A percentile compares a stretch with the other conserved stretches of the same genome.
Evolutionary conservation across 345 rosid genomes (phyloP).

Genomic region (Erodium maritimum): DNA sequence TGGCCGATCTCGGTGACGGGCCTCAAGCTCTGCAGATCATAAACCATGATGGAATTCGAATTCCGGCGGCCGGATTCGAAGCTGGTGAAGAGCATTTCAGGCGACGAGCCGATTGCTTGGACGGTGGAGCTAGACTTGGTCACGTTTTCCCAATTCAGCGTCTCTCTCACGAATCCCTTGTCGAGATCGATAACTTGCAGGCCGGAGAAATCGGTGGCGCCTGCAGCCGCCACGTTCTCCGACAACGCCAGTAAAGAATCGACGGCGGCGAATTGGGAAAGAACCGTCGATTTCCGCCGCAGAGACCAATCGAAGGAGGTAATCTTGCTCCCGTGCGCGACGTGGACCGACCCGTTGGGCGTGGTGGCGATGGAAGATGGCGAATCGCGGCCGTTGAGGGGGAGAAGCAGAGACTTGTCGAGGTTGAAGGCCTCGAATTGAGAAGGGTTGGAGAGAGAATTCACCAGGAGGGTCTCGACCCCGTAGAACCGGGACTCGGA

Average conservation of each 20-base stretch:
- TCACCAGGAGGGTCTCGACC: conserved; percentile 42
- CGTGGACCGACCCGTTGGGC: conserved; percentile 54
- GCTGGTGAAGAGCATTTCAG: conserved; percentile 55
- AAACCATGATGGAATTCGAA: conserved; percentile 73
- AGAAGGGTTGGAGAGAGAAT: conserved; percentile 46
- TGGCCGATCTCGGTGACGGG: conserved; percentile 69
- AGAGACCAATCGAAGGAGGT: conserved; percentile 88
- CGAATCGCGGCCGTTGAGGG: conserved; percentile 59
- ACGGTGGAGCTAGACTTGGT: conserved; percentile 66
- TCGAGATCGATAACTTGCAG: conserved; percentile 65
- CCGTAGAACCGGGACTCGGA: conserved; percentile 72
- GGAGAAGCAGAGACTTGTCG: conserved; percentile 38
- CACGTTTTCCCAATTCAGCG: conserved; percentile 58
- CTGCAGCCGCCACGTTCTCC: conserved; percentile 51
- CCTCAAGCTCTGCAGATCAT: conserved; percentile 44
- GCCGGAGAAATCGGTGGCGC: conserved; percentile 86
- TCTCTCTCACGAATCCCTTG: conserved; percentile 45
- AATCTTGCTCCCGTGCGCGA: conserved; percentile 82
- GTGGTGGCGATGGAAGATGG: conserved; percentile 55
- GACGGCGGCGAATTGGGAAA: conserved; percentile 70
- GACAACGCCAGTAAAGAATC: conserved; percentile 67
- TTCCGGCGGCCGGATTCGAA: conserved; percentile 89
- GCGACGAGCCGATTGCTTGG: conserved; percentile 66
- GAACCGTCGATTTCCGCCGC: conserved; percentile 49
- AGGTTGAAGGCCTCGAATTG: conserved; percentile 74